These are phyloP conservation scores for Monoraphidium neglectum DNA, from an alignment of 139 green algal genomes.

Conservation along the genomic window DNA sequence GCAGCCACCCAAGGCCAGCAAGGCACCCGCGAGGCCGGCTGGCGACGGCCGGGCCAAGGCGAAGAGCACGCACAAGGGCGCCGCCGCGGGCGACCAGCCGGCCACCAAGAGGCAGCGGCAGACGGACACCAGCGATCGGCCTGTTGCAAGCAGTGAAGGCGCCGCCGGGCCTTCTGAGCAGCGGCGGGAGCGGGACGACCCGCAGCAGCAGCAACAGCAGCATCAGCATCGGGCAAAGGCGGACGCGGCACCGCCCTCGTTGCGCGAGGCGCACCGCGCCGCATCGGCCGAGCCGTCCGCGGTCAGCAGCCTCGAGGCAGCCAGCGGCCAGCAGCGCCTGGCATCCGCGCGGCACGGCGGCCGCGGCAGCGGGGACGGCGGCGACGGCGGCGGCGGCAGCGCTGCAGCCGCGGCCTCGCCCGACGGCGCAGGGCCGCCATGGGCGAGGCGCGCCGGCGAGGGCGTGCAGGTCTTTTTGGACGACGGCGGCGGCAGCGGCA, in stretches of 20 bases:
- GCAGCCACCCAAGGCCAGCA: neutral
- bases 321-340: neutral
- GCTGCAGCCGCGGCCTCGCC: neutral
- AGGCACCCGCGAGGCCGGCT: no score
- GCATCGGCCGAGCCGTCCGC: neutral
- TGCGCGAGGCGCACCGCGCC: neutral
- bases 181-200: neutral
- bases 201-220: slow-evolving; percentile 12
- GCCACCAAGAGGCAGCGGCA: neutral
- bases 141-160: neutral
- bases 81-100: neutral
- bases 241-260: neutral
- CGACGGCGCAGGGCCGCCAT: no score
- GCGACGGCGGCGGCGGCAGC: neutral
- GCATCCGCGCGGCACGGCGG: no score
- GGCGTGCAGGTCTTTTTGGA: neutral
- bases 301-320: neutral
- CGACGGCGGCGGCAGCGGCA: neutral
- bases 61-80: no score
- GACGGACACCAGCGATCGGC: no score
- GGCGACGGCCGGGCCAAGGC: no score
- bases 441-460: no score
- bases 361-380: no score
- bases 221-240: slow-evolving; percentile 4
- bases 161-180: neutral